Base-by-base conservation (phyloP, 345 rosid genomes). In the Heritiera littoralis region DNA sequence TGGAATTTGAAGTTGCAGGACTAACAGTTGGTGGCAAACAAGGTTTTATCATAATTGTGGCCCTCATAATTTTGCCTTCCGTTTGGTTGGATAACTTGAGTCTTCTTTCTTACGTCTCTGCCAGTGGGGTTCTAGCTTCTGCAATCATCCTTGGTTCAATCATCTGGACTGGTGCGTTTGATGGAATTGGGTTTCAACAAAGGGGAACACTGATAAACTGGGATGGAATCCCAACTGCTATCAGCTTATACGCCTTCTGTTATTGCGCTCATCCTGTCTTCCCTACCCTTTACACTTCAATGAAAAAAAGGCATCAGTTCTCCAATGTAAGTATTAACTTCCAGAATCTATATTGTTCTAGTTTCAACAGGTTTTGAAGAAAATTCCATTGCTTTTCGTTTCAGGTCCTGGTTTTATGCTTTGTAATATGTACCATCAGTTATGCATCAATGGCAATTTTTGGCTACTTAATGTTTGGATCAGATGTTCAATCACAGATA, bases 201-300 rank as follows among this genome's bases (percentile, higher is more conserved):
- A 83, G 75, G 45, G 95, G 93, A 28, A 77, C 77, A 8, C 45
- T 79, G 4, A 46, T 95, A 40, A 85, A 89, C 45, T 83, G 82
- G 87, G 79, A 74, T 18, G 95, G 98, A 81, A 78, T 93, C 45
- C 86, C 95, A 4, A 92, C 93, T 14, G 89, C 98, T 1, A 86
- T 95, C 46, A 95, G 98, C 80, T 89, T 95, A 76, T 95, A 90
- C 46, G 88, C 91, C 35, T 95, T 95, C 83, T 95, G 98, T 78
- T 95, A 88, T 23, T 92, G 98, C 38, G 98, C 97, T 1, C 98
- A 95, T 78, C 98, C 98, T 0, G 94, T 95, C 46, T 95, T 93
- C 69, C 98, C 98, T 11, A 90, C 93, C n/a, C 86, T 95, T 4
- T 95, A 95, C 85, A 88, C 82, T 79, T 92, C 97, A 40, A 92